Percentiles rank a stretch among this genome's conserved stretches.
Conservation (phyloP, 2,329 filamentous ascomycete genomes). For the Aspergillus melleus region DNA sequence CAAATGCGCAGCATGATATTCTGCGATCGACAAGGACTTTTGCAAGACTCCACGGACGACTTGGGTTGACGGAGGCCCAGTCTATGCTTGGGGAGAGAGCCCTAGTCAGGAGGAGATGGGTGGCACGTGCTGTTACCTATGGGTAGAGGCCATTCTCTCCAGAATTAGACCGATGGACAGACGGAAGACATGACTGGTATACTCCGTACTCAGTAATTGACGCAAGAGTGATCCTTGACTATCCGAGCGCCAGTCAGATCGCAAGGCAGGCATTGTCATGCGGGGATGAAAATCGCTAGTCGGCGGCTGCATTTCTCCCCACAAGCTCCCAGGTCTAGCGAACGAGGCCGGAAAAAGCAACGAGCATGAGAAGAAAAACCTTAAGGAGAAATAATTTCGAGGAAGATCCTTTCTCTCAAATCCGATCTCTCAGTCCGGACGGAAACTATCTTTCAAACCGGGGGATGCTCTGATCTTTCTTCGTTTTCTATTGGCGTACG, state of each 20-base stretch:
- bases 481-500: background rate
- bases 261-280: constrained; percentile 10
- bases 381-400: constrained; percentile 2
- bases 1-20: background rate
- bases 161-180: background rate
- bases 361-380: constrained; percentile 5
- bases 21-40: background rate
- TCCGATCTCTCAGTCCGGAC: constrained; percentile 1
- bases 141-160: background rate
- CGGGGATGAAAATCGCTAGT: constrained; percentile 14
- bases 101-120: background rate
- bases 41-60: background rate
- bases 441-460: constrained; percentile 1
- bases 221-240: background rate
- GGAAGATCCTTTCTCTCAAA: background rate
- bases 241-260: constrained; percentile 2
- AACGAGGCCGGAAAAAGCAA: constrained; percentile 8
- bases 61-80: background rate
- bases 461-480: background rate
- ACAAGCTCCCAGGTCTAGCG: constrained; percentile 7
- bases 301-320: constrained; percentile 12
- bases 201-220: background rate
- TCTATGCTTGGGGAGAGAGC: background rate
- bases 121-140: too few relatives aligned
- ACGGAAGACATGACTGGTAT: background rate